Conservation (phyloP, 345 rosid genomes). For the Firmiana major region DNA sequence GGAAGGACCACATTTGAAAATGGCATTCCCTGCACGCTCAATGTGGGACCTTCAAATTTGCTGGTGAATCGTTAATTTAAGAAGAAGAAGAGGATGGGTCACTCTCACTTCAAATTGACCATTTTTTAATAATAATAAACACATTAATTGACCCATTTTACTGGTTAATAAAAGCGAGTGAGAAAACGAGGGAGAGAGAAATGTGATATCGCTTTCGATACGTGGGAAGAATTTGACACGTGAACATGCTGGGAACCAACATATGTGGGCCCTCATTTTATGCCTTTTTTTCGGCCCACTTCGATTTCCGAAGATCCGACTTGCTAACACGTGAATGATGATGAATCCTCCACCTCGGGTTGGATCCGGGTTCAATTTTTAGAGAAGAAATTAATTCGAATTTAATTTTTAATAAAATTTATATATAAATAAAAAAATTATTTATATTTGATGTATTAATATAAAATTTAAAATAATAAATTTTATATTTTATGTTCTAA, state of each 20-base stretch:
- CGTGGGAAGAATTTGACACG: constrained; percentile 26
- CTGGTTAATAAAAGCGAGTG: not conserved
- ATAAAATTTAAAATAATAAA: too few relatives aligned
- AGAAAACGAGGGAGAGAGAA: not conserved
- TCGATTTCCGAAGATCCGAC: constrained; percentile 3
- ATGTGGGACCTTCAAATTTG: not conserved
- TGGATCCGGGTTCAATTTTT: not conserved
- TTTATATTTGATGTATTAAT: too few relatives aligned
- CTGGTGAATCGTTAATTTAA: not conserved
- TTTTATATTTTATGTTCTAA: too few relatives aligned
- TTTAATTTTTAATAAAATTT: too few relatives aligned
- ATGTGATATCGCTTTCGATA: constrained; percentile 11
- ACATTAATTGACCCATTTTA: not conserved
- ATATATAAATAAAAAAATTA: too few relatives aligned
- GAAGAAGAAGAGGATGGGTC: not conserved
- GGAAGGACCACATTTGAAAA: not conserved
- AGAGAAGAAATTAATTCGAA: too few relatives aligned
- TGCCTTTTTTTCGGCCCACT: not conserved
- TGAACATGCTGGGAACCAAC: constrained; percentile 15
- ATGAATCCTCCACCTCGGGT: not conserved
- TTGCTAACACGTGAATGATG: constrained; percentile 4
- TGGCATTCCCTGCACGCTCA: not conserved
- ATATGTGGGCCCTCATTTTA: constrained; percentile 2
- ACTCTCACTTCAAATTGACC: constrained; percentile 17
- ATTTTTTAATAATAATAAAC: too few relatives aligned